These are phyloP conservation scores for Suillus occidentalis DNA, from an alignment of 768 basidiomycete species.

Conservation along the genomic window DNA sequence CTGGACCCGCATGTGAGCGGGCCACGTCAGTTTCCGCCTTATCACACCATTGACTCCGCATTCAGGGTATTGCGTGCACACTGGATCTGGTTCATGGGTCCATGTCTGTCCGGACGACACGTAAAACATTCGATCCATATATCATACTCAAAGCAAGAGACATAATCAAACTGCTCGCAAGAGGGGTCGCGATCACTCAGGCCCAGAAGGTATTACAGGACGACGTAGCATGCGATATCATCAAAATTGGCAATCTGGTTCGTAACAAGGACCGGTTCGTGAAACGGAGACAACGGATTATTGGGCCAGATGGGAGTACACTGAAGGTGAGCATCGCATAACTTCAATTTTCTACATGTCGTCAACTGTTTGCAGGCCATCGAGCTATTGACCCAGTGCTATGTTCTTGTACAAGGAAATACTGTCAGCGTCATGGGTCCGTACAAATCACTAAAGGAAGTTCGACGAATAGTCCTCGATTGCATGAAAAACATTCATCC, in stretches of 20 bases:
- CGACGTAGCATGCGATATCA: slow-evolving; percentile 90
- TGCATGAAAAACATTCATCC: slow-evolving; percentile 99
- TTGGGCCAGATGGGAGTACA: slow-evolving; percentile 96
- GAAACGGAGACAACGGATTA: slow-evolving; percentile 92
- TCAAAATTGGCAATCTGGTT: slow-evolving; percentile 94
- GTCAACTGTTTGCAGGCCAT: slow-evolving; percentile 69
- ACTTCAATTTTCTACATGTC: background rate
- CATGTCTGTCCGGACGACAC: slow-evolving; percentile 95
- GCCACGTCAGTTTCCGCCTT: slow-evolving; percentile 17
- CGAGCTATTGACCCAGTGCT: slow-evolving; percentile 93
- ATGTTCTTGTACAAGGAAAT: slow-evolving; percentile 96
- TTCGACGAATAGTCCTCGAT: slow-evolving; percentile 92
- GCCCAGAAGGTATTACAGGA: slow-evolving; percentile 92
- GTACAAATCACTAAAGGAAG: slow-evolving; percentile 93
- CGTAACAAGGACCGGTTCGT: slow-evolving; percentile 97
- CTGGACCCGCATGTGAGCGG: slow-evolving; percentile 71
- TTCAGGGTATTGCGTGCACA: slow-evolving; percentile 83
- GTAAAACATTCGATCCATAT: slow-evolving; percentile 97
- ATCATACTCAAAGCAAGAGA: slow-evolving; percentile 95
- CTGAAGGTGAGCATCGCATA: slow-evolving; percentile 64
- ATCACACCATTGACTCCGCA: slow-evolving; percentile 4
- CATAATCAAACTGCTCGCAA: slow-evolving; percentile 90
- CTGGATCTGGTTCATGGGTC: slow-evolving; percentile 95
- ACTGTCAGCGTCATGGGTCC: slow-evolving; percentile 99
- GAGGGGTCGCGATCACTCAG: slow-evolving; percentile 83